A percentile compares a stretch with the other conserved stretches of the same genome.
These are phyloP conservation scores for Pleurotus pulmonarius DNA, from an alignment of 768 basidiomycete species.

Conservation along the genomic window DNA sequence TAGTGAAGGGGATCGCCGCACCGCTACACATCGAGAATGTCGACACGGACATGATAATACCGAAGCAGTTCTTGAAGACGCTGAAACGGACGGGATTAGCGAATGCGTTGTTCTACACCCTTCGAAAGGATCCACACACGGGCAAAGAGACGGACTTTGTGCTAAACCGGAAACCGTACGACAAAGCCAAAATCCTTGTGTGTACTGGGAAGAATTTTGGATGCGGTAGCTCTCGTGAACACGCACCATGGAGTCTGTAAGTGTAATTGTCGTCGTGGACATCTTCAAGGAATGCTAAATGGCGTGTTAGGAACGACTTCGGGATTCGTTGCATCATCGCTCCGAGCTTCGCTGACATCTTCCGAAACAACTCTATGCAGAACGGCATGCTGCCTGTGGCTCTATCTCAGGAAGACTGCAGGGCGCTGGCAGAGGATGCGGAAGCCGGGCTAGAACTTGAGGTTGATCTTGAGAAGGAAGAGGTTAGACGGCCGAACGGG, in stretches of 20 bases:
- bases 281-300: no score
- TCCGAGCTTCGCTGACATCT: slow-evolving; percentile 89
- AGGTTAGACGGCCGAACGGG: slow-evolving; percentile 62
- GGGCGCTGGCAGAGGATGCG: slow-evolving; percentile 72
- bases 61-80: slow-evolving; percentile 92
- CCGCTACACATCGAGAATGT: slow-evolving; percentile 82
- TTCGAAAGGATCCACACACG: slow-evolving; percentile 74
- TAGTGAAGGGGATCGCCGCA: slow-evolving; percentile 72
- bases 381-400: slow-evolving; percentile 87
- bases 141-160: slow-evolving; percentile 82
- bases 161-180: slow-evolving; percentile 76
- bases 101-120: slow-evolving; percentile 76
- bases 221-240: slow-evolving; percentile 86
- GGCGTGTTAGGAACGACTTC: slow-evolving; percentile 68
- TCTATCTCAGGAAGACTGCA: slow-evolving; percentile 69
- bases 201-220: slow-evolving; percentile 90
- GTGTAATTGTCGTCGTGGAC: slow-evolving; percentile 20
- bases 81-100: slow-evolving; percentile 87
- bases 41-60: slow-evolving; percentile 94
- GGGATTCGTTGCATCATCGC: slow-evolving; percentile 87
- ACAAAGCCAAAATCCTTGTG: slow-evolving; percentile 74
- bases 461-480: slow-evolving; percentile 80
- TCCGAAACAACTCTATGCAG: slow-evolving; percentile 86
- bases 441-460: slow-evolving; percentile 72
- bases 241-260: slow-evolving; percentile 85